Evolutionary conservation across 768 basidiomycete genomes (phyloP).

Genomic region (Xanthoconium stramineum): DNA sequence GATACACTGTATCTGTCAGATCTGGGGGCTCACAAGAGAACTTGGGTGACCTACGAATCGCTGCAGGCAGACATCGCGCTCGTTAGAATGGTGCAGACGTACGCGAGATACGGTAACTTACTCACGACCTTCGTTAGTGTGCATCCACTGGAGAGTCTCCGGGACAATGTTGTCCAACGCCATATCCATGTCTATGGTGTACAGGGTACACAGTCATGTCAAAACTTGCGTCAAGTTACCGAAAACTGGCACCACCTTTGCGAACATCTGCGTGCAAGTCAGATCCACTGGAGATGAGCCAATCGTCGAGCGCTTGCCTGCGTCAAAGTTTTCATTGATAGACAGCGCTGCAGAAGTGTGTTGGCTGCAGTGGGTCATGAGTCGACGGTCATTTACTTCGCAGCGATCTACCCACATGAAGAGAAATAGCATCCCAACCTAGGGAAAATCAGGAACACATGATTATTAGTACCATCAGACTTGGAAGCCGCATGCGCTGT

Average conservation of each 20-base stretch:
- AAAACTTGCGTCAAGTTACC: neutral
- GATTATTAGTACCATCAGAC: neutral
- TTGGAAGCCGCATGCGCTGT: conserved; percentile 1
- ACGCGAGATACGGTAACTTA: conserved; percentile 30
- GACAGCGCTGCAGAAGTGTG: conserved; percentile 80
- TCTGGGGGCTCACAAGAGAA: neutral
- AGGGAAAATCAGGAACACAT: neutral
- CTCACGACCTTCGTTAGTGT: conserved; percentile 93
- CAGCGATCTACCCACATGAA: conserved; percentile 61
- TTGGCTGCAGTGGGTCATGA: conserved; percentile 43
- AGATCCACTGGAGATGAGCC: neutral
- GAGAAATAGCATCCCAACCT: conserved; percentile 87
- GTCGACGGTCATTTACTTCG: conserved; percentile 1
- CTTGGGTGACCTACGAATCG: conserved; percentile 59
- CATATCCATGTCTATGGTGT: conserved; percentile 84
- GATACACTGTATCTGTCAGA: conserved; percentile 55
- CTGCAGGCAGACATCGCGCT: conserved; percentile 34
- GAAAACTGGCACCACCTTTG: conserved; percentile 30
- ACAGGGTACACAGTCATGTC: conserved; percentile 33
- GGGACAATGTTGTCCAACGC: conserved; percentile 87
- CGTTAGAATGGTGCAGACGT: conserved; percentile 3
- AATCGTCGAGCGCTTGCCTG: conserved; percentile 44
- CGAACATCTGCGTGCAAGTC: conserved; percentile 38
- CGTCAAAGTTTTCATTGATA: conserved; percentile 88
- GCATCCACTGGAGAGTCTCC: conserved; percentile 75